Conservation (phyloP, 768 basidiomycete species). For the Gelatoporia subvermispora region DNA sequence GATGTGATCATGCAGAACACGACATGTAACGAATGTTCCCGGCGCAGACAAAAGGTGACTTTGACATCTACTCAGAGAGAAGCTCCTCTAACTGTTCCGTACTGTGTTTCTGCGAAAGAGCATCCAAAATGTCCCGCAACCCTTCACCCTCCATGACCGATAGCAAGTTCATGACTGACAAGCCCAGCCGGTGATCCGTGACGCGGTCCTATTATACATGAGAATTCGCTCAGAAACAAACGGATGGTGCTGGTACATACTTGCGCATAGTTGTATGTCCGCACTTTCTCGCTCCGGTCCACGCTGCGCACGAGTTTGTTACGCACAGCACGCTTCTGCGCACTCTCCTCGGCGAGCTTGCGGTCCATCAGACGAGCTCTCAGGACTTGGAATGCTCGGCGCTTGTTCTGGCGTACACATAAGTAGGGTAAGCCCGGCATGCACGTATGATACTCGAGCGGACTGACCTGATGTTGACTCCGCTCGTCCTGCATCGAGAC, state of each 20-base stretch:
- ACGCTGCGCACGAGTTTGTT: conserved; percentile 73
- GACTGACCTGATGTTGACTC: conserved; percentile 83
- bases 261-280: conserved; percentile 94
- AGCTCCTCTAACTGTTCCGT: conserved; percentile 22
- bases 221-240: background rate
- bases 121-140: conserved; percentile 52
- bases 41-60: too few relatives aligned
- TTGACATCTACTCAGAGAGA: too few relatives aligned
- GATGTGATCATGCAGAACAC: too few relatives aligned
- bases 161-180: conserved; percentile 64
- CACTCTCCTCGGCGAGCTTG: conserved; percentile 66
- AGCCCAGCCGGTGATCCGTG: conserved; percentile 86
- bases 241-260: conserved; percentile 29
- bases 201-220: conserved; percentile 57
- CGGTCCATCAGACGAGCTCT: conserved; percentile 80
- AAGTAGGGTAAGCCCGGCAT: background rate
- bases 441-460: background rate
- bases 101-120: conserved; percentile 38
- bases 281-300: conserved; percentile 89
- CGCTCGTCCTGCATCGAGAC: conserved; percentile 99
- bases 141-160: conserved; percentile 66
- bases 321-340: conserved; percentile 63
- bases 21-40: too few relatives aligned
- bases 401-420: conserved; percentile 59
- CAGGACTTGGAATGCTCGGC: conserved; percentile 90